Conservation (phyloP, 1,139 yeast genomes). For the Zygosaccharomyces sapae region DNA sequence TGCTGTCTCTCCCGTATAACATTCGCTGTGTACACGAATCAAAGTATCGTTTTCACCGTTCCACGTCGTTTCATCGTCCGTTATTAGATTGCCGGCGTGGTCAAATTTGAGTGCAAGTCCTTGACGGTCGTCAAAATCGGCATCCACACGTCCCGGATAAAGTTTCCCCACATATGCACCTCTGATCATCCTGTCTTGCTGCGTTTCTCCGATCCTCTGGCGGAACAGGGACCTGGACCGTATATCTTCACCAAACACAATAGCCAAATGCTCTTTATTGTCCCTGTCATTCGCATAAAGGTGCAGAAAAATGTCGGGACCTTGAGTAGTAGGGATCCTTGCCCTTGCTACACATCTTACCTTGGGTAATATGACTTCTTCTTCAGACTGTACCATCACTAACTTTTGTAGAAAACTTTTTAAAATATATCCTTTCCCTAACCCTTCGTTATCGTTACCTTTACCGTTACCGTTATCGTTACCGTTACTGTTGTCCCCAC, state of each 20-base stretch:
- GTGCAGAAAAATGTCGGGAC: constrained; percentile 85
- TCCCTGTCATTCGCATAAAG: constrained; percentile 82
- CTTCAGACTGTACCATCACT: constrained; percentile 3
- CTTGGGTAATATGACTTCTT: constrained; percentile 44
- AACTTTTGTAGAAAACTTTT: neutral
- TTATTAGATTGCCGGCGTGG: constrained; percentile 47
- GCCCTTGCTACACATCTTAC: constrained; percentile 94
- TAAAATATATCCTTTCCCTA: too few relatives aligned
- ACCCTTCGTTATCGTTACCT: too few relatives aligned
- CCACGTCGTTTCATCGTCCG: constrained; percentile 38
- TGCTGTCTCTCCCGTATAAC: constrained; percentile 98
- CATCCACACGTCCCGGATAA: constrained; percentile 74
- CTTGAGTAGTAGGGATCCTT: constrained; percentile 36
- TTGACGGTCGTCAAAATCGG: constrained; percentile 55
- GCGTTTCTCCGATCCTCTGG: constrained; percentile 63
- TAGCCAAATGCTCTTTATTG: constrained; percentile 91
- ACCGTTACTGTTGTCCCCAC: too few relatives aligned
- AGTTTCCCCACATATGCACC: constrained; percentile 93
- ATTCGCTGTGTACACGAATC: constrained; percentile 90
- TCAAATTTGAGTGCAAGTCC: constrained; percentile 47
- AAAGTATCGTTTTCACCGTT: constrained; percentile 40
- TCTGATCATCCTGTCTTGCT: constrained; percentile 89
- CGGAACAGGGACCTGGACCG: constrained; percentile 70
- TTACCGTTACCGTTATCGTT: too few relatives aligned
- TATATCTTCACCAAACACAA: constrained; percentile 91